Evolutionary conservation across 192 early-diverging fungal genomes (phyloP).

Genomic region (Pilaira anomala): DNA sequence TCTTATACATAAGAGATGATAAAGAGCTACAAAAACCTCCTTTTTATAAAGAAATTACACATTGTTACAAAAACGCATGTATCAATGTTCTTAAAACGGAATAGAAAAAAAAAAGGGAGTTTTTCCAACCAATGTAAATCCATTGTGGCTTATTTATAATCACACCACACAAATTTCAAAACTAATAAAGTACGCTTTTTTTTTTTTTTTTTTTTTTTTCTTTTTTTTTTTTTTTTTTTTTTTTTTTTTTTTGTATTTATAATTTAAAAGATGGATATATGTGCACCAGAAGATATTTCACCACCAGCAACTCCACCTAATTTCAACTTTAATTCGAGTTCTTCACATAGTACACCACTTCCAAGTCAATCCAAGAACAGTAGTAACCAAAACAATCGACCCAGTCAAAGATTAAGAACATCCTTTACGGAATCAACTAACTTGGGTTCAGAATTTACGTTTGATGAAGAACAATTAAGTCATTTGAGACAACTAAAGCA

Average conservation of each 20-base stretch:
- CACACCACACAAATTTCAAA: background rate
- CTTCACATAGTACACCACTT: conserved; percentile 15
- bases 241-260: too few relatives aligned
- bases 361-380: background rate
- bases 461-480: conserved; percentile 24
- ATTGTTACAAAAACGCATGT: too few relatives aligned
- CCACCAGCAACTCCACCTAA: conserved; percentile 38
- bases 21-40: background rate
- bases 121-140: background rate
- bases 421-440: background rate
- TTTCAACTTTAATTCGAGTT: conserved; percentile 2
- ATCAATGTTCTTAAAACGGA: background rate
- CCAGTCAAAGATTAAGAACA: conserved; percentile 6
- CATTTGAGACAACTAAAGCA: conserved; percentile 29
- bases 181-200: background rate
- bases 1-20: background rate
- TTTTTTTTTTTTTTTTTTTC: too few relatives aligned
- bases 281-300: conserved; percentile 34
- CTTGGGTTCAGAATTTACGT: conserved; percentile 11
- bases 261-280: conserved; percentile 28
- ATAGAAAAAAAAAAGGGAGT: background rate
- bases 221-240: too few relatives aligned
- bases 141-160: background rate
- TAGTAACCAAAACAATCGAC: conserved; percentile 19
- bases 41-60: background rate